Percentiles rank a stretch among this genome's conserved stretches.
Evolutionary conservation across 805 yeast genomes (phyloP).

Genomic region (Phaffomyces thermotolerans): DNA sequence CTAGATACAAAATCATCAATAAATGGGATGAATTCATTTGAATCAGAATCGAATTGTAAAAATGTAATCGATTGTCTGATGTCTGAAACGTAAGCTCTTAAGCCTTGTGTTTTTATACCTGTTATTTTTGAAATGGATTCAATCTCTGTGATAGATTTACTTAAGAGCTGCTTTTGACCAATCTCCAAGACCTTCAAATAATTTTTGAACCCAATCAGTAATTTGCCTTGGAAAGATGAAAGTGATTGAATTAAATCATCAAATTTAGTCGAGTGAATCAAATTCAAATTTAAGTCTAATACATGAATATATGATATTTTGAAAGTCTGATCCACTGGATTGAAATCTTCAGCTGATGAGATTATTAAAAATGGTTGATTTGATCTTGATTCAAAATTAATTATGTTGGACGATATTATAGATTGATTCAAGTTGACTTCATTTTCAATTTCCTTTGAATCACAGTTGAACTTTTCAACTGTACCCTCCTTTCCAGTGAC

Average conservation of each 20-base stretch:
- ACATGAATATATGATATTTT: conserved; percentile 19
- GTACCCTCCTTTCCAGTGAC: conserved; percentile 9
- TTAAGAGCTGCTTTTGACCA: conserved; percentile 73
- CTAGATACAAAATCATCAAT: conserved; percentile 66
- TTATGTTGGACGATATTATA: conserved; percentile 9
- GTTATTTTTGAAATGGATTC: conserved; percentile 42
- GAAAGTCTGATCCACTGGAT: conserved; percentile 13
- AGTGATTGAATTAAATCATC: conserved; percentile 43
- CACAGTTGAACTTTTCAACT: conserved; percentile 13
- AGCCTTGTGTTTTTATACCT: conserved; percentile 46
- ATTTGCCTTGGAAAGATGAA: conserved; percentile 46
- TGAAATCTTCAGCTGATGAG: conserved; percentile 28
- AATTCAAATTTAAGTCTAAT: conserved; percentile 33
- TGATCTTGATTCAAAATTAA: conserved; percentile 21
- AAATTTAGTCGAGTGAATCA: conserved; percentile 55
- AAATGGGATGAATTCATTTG: conserved; percentile 50
- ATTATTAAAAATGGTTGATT: conserved; percentile 34
- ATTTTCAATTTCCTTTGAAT: conserved; percentile 9
- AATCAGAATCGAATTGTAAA: conserved; percentile 41
- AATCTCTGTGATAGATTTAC: conserved; percentile 48
- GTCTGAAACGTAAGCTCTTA: conserved; percentile 66
- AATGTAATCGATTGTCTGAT: conserved; percentile 56
- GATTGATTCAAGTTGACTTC: conserved; percentile 8
- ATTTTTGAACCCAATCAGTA: conserved; percentile 52
- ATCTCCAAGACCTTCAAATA: conserved; percentile 56